These are phyloP conservation scores for Cystofilobasidium capitatum DNA, from an alignment of 768 basidiomycete species.

Conservation along the genomic window DNA sequence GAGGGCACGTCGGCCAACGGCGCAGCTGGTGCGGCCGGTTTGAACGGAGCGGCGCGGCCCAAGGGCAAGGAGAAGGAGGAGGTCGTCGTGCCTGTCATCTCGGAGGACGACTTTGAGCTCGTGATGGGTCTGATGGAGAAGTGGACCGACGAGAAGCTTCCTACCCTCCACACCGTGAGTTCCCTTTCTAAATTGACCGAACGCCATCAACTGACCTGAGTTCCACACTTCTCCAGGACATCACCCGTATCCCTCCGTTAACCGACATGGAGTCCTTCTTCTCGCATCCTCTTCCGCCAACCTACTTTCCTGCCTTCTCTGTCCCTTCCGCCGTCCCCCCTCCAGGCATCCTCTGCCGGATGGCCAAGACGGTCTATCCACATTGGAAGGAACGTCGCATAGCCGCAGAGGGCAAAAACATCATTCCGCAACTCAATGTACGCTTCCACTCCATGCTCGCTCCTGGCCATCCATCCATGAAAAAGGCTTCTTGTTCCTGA, in stretches of 20 bases:
- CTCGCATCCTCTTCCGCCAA: conserved; percentile 50
- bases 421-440: conserved; percentile 85
- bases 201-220: not conserved
- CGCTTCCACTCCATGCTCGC: not conserved
- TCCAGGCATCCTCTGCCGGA: conserved; percentile 53
- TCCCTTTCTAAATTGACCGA: not conserved
- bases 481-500: not conserved
- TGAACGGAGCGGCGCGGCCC: conserved; percentile 51
- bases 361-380: conserved; percentile 66
- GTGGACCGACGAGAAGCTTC: conserved; percentile 76
- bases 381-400: conserved; percentile 82
- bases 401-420: conserved; percentile 67
- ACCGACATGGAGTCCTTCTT: conserved; percentile 52
- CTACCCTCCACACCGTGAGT: conserved; percentile 80
- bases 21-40: conserved; percentile 6
- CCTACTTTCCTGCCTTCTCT: conserved; percentile 59
- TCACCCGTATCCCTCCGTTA: conserved; percentile 38
- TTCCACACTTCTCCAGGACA: conserved; percentile 32
- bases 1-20: conserved; percentile 13
- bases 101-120: conserved; percentile 88
- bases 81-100: conserved; percentile 43
- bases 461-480: not conserved
- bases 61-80: conserved; percentile 65
- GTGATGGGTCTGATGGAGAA: conserved; percentile 92
- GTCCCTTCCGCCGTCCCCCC: conserved; percentile 62